These are phyloP conservation scores for Cyberlindnera sargentensis DNA, from an alignment of 805 yeast genomes.

Conservation along the genomic window DNA sequence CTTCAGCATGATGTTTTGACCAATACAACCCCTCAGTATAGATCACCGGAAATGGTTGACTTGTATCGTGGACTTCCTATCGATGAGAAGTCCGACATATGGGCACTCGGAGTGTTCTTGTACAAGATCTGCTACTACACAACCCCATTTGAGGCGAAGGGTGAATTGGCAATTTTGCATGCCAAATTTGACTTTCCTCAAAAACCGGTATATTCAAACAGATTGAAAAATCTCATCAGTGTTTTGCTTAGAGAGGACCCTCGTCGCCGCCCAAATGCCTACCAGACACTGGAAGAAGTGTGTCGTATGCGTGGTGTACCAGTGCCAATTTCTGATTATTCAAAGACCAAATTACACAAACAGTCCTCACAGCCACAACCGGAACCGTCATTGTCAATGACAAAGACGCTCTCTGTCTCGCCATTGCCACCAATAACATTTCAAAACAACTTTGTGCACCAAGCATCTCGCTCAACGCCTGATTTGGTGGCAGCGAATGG, in stretches of 20 bases:
- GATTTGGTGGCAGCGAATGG: neutral
- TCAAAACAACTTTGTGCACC: neutral
- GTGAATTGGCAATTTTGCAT: slow-evolving; percentile 56
- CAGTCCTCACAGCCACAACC: slow-evolving; percentile 4
- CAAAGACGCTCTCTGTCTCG: neutral
- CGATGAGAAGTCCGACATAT: slow-evolving; percentile 76
- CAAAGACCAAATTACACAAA: slow-evolving; percentile 22
- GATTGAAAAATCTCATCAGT: slow-evolving; percentile 57
- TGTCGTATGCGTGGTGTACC: slow-evolving; percentile 50
- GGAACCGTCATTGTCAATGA: neutral
- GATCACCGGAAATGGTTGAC: slow-evolving; percentile 83
- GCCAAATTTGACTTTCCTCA: slow-evolving; percentile 48
- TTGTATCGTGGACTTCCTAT: slow-evolving; percentile 60
- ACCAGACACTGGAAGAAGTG: slow-evolving; percentile 63
- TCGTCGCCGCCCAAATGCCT: slow-evolving; percentile 63
- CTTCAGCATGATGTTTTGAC: slow-evolving; percentile 65
- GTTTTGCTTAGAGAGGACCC: slow-evolving; percentile 62
- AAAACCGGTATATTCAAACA: slow-evolving; percentile 50
- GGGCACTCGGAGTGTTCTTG: slow-evolving; percentile 78
- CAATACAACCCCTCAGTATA: slow-evolving; percentile 80
- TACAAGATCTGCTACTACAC: slow-evolving; percentile 77
- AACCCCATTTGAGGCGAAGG: slow-evolving; percentile 70
- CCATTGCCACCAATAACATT: neutral
- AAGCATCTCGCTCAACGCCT: neutral
- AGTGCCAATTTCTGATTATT: slow-evolving; percentile 34